These are phyloP conservation scores for Candida glucosophila DNA, from an alignment of 1,139 yeast species.

Conservation along the genomic window DNA sequence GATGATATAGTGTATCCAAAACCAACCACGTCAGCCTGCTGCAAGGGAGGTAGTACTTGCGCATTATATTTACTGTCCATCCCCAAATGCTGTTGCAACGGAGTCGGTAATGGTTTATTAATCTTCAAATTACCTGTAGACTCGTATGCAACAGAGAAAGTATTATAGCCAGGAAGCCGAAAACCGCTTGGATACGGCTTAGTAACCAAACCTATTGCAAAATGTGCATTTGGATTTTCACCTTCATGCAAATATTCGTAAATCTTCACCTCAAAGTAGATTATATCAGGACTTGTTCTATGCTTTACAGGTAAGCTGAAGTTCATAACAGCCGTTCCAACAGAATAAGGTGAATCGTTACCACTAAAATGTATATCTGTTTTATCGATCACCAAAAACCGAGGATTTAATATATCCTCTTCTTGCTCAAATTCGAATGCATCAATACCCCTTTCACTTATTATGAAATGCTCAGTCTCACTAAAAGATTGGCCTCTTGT, in stretches of 20 bases:
- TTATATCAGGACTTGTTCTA: conserved; percentile 47
- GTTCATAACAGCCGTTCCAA: conserved; percentile 45
- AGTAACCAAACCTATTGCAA: conserved; percentile 75
- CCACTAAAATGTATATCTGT: conserved; percentile 50
- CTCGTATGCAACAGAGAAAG: conserved; percentile 81
- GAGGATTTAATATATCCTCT: conserved; percentile 17
- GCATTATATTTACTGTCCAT: conserved; percentile 48
- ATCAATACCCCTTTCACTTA: conserved; percentile 32
- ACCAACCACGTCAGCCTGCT: conserved; percentile 87
- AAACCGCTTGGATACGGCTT: conserved; percentile 80
- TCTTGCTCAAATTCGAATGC: conserved; percentile 39
- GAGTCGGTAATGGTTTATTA: conserved; percentile 63
- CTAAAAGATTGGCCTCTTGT: conserved; percentile 27
- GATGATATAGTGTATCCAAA: conserved; percentile 76
- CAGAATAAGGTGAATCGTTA: conserved; percentile 34
- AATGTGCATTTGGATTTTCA: conserved; percentile 33
- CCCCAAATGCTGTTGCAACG: conserved; percentile 36
- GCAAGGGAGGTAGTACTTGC: conserved; percentile 65
- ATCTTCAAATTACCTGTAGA: conserved; percentile 75
- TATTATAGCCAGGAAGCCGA: conserved; percentile 77
- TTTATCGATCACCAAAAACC: conserved; percentile 49
- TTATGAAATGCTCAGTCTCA: conserved; percentile 20
- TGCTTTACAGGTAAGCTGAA: conserved; percentile 55
- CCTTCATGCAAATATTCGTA: conserved; percentile 33
- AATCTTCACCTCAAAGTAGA: conserved; percentile 65